phyloP scores from a whole-genome alignment of 1,284 basidiomycete species.

The Lignosus rhinocerotis region DNA sequence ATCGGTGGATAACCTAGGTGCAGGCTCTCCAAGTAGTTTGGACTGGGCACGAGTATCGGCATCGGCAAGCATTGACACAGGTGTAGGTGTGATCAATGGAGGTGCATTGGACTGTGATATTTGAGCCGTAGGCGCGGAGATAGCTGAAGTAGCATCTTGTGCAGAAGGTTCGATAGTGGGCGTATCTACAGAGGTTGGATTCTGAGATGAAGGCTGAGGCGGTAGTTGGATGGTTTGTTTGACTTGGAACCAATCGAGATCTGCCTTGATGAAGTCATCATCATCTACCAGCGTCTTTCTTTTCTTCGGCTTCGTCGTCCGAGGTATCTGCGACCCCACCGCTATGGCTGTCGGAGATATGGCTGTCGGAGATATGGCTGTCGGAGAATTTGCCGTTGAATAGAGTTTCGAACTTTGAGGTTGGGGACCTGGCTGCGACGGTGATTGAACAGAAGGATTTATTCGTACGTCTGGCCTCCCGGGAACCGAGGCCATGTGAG shows the following conservation, averaged over 20 bases:
- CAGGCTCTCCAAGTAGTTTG: neutral
- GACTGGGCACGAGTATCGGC: neutral
- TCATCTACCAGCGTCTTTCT: conserved; percentile 9
- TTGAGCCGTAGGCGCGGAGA: neutral
- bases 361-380: neutral
- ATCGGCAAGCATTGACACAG: neutral
- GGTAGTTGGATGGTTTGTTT: conserved; percentile 5
- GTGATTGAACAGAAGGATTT: too few species aligned
- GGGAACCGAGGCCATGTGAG: too few species aligned
- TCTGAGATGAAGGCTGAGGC: neutral
- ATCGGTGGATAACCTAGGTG: neutral
- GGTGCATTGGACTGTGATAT: too few species aligned
- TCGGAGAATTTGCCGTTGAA: neutral
- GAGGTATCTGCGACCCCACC: neutral
- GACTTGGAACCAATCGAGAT: conserved; percentile 23
- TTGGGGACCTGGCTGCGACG: neutral
- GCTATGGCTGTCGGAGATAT: neutral
- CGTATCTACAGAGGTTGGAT: neutral
- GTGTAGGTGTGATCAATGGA: neutral
- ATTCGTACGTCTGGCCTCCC: too few species aligned
- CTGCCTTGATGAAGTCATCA: conserved; percentile 23
- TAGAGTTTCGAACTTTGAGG: neutral
- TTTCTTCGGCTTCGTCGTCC: conserved; percentile 12
- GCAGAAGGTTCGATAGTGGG: neutral
- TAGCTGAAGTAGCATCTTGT: neutral